Percentiles rank a stretch among this genome's conserved stretches.
These are phyloP conservation scores for Escallonia rubra DNA, from an alignment of 129 eudicot species.

Conservation along the genomic window DNA sequence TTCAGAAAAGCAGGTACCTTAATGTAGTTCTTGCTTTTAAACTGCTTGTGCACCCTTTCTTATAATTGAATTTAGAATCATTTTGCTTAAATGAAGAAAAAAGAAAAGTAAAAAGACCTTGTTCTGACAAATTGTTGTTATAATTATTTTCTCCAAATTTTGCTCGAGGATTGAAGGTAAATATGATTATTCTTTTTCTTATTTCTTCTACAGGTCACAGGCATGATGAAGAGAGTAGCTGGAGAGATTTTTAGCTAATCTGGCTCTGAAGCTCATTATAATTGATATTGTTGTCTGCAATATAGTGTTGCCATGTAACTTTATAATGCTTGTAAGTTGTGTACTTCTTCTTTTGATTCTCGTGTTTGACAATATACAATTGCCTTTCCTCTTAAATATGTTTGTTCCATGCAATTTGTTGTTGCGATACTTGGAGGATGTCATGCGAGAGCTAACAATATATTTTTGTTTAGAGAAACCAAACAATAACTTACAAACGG, in stretches of 20 bases:
- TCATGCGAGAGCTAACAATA: background rate
- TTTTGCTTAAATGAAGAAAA: background rate
- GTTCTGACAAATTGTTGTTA: background rate
- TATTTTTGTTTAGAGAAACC: background rate
- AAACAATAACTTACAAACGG: background rate
- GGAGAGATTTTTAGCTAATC: constrained; percentile 52
- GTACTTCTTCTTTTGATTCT: background rate
- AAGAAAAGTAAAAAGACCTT: background rate
- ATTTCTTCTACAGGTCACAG: constrained; percentile 49
- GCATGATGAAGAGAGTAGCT: constrained; percentile 57
- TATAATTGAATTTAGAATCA: background rate
- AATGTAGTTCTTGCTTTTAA: background rate
- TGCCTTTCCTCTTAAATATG: background rate
- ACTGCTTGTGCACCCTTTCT: background rate
- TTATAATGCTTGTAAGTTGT: background rate
- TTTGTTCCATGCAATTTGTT: background rate
- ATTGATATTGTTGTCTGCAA: background rate
- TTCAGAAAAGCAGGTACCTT: constrained; percentile 75
- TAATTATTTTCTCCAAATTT: background rate
- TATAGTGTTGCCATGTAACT: background rate
- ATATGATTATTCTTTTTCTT: background rate
- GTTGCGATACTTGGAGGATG: background rate
- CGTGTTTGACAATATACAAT: background rate
- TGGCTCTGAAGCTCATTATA: background rate
- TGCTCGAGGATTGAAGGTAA: background rate